These are phyloP conservation scores for Xylona heveae DNA, from an alignment of 495 filamentous ascomycete genomes.

Conservation along the genomic window DNA sequence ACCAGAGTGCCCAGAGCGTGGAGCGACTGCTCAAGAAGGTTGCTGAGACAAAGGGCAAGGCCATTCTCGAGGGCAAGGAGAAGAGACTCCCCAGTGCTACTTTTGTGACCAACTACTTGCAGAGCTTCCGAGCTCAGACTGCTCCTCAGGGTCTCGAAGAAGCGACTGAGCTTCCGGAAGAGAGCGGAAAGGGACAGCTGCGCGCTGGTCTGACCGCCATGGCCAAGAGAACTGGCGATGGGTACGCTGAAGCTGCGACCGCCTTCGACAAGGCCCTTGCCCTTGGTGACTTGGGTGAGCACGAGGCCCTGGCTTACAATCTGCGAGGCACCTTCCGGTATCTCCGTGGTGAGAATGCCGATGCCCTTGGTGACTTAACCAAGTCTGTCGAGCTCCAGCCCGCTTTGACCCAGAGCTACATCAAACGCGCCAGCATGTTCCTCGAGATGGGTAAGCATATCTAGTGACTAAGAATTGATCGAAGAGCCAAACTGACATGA, in stretches of 20 bases:
- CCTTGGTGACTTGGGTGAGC: slow-evolving; percentile 48
- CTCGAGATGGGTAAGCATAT: slow-evolving; percentile 61
- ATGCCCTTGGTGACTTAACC: slow-evolving; percentile 64
- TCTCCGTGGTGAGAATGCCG: slow-evolving; percentile 64
- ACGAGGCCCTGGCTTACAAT: slow-evolving; percentile 84
- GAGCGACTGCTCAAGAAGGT: slow-evolving; percentile 94
- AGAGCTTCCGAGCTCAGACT: slow-evolving; percentile 73
- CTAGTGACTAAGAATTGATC: neutral
- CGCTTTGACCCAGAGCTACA: slow-evolving; percentile 79
- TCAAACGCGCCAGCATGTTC: slow-evolving; percentile 97
- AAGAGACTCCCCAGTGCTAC: slow-evolving; percentile 82
- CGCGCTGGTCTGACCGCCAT: slow-evolving; percentile 62
- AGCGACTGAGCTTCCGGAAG: slow-evolving; percentile 47
- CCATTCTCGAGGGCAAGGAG: slow-evolving; percentile 55
- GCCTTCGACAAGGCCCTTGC: slow-evolving; percentile 81
- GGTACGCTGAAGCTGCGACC: slow-evolving; percentile 66
- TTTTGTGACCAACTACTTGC: slow-evolving; percentile 95
- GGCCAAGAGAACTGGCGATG: slow-evolving; percentile 65
- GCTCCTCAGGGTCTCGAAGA: slow-evolving; percentile 72
- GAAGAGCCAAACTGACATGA: slow-evolving; percentile 13
- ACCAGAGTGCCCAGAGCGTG: slow-evolving; percentile 66
- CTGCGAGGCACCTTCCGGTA: slow-evolving; percentile 91
- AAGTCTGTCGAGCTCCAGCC: slow-evolving; percentile 84
- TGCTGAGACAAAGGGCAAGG: slow-evolving; percentile 76
- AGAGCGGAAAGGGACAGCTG: slow-evolving; percentile 65